A percentile compares a stretch with the other conserved stretches of the same genome.
Conservation (phyloP, 2,329 filamentous ascomycete genomes). For the Claviceps monticola region DNA sequence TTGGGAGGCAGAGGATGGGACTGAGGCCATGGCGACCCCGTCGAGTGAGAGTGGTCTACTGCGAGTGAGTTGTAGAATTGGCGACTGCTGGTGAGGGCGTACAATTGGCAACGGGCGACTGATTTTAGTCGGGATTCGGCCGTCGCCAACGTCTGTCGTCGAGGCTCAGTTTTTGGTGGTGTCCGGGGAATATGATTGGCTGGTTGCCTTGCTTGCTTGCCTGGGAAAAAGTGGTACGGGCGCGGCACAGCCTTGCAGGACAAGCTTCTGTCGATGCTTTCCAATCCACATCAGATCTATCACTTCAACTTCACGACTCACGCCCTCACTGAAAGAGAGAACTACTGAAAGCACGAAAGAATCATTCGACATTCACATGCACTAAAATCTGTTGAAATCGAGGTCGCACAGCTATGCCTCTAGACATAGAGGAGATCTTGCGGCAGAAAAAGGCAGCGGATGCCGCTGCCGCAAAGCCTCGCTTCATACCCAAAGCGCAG, state of each 20-base stretch:
- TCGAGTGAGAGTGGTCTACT: not conserved
- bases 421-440: conserved; percentile 77
- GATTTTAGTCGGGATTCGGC: not conserved
- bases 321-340: not conserved
- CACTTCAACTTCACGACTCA: not conserved
- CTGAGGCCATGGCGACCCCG: conserved; percentile 19
- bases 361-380: not conserved
- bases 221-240: not conserved
- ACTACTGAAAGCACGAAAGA: not conserved
- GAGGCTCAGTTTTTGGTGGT: conserved; percentile 6
- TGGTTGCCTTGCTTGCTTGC: not conserved
- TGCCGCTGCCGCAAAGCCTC: conserved; percentile 73
- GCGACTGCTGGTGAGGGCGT: not conserved
- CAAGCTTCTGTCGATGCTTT: not conserved
- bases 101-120: not conserved
- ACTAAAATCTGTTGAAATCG: too few species aligned
- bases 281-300: not conserved
- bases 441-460: conserved; percentile 77
- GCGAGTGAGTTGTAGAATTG: not conserved
- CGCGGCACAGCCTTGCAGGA: conserved; percentile 6
- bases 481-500: conserved; percentile 73
- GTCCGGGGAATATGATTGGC: conserved; percentile 5
- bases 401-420: conserved; percentile 19
- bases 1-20: conserved; percentile 23
- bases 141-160: conserved; percentile 1